Evolutionary conservation across 129 eudicot genomes (phyloP), one percentile per base, ranked within the genome.

Genomic region (Cynara cardunculus): DNA sequence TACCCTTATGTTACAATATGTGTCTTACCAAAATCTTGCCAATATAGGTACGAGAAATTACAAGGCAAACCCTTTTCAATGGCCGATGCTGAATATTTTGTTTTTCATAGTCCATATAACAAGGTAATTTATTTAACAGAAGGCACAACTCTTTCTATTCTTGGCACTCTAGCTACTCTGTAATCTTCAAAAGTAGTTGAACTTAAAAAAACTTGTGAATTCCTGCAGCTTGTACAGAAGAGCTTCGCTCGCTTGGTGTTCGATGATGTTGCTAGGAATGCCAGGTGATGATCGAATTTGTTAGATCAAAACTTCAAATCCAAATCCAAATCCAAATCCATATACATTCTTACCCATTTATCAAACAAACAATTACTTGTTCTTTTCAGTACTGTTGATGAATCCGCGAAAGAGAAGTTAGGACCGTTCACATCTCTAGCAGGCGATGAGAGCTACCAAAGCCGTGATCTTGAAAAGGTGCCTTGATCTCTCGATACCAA

Each of bases 391-490:
- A 89, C 96, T 71, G 81, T 94, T 25, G 91, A 90, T 72, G 97
- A 95, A 82, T 90, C 89, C 31, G 92, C 97, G 25, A 95, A 92
- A 86, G 97, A 88, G 84, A 92, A 90, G 94, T 84, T 95, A 21
- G 89, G 86, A 44, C 97, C 89, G 14, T 95, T 90, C 82, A 84
- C 95, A 27, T 84, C 91, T 69, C 75, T 95, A 76, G 71, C 84
- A 72, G 86, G 85, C 0, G 97, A 95, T 22, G 99, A 92, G 78
- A 95, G 99, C 88, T 95, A 92, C 80, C 90, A 87, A 85, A 95
- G 90, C 87, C 94, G 97, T 71, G 99, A 95, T 83, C 97, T 95
- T 80, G 99, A 95, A 77, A 95, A 95, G 97, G 98, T 94, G 34
- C 64, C n/a, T 67, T 77, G n/a, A 59, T 16, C 21, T 30, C 19